Percentiles rank a stretch among this genome's conserved stretches.
Evolutionary conservation across 2,329 filamentous ascomycete genomes (phyloP).

Genomic region (Exophiala xenobiotica): DNA sequence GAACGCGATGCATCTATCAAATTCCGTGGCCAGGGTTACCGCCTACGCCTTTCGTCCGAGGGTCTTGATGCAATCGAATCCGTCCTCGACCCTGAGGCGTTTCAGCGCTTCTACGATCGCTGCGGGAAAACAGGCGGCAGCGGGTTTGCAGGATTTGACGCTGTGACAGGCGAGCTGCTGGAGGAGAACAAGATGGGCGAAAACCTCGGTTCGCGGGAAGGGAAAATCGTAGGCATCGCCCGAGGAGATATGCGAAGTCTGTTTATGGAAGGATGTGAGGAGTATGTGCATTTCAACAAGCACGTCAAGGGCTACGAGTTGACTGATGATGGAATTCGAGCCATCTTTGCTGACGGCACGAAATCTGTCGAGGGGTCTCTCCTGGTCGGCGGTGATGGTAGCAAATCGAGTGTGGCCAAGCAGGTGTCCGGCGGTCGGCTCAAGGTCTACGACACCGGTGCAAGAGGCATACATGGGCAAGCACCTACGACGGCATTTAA

Average conservation of each 20-base stretch:
- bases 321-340: conserved; percentile 53
- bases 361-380: conserved; percentile 59
- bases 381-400: conserved; percentile 62
- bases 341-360: conserved; percentile 60
- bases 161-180: conserved; percentile 52
- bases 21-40: conserved; percentile 41
- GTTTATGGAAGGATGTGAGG: conserved; percentile 59
- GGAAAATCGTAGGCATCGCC: conserved; percentile 62
- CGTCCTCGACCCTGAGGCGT: conserved; percentile 44
- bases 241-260: conserved; percentile 62
- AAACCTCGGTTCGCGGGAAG: conserved; percentile 51
- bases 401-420: conserved; percentile 60
- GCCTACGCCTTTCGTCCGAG: conserved; percentile 35
- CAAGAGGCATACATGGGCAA: conserved; percentile 65
- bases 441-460: conserved; percentile 64
- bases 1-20: conserved; percentile 36
- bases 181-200: conserved; percentile 34
- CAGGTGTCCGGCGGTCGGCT: conserved; percentile 59
- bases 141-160: conserved; percentile 54
- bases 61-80: conserved; percentile 53
- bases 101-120: conserved; percentile 35
- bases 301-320: conserved; percentile 60
- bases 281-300: conserved; percentile 55
- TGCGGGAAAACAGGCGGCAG: conserved; percentile 51
- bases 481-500: conserved; percentile 63